These are phyloP conservation scores for Salix arbutifolia DNA, from an alignment of 345 rosid species.

Conservation along the genomic window DNA sequence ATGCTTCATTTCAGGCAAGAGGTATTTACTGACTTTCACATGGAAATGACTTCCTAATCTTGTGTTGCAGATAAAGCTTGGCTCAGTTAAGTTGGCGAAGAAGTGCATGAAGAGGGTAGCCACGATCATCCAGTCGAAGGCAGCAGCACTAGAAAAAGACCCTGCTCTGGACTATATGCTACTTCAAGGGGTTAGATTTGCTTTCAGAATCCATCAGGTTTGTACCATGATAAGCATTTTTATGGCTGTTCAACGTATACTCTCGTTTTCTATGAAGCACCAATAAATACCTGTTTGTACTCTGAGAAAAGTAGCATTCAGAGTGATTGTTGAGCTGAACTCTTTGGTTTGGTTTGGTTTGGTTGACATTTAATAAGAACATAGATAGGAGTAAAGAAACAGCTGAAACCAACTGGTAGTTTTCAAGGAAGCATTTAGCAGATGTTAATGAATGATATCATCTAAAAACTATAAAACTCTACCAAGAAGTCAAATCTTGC, in stretches of 20 bases:
- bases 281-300: not conserved
- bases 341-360: not conserved
- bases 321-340: not conserved
- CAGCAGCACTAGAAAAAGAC: conserved; percentile 53
- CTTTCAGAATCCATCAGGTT: conserved; percentile 85
- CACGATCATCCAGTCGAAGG: conserved; percentile 46
- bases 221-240: conserved; percentile 2
- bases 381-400: not conserved
- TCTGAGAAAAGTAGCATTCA: not conserved
- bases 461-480: too few species aligned
- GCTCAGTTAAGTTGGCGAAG: conserved; percentile 68
- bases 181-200: conserved; percentile 82
- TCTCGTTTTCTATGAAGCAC: not conserved
- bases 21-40: not conserved
- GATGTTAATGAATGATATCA: too few species aligned
- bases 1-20: not conserved
- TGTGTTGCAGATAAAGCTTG: conserved; percentile 55
- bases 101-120: conserved; percentile 74
- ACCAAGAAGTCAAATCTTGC: too few species aligned
- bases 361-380: not conserved
- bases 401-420: not conserved
- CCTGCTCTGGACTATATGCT: conserved; percentile 71
- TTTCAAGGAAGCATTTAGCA: not conserved
- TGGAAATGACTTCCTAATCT: not conserved
- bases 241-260: not conserved